A percentile compares a stretch with the other conserved stretches of the same genome.
phyloP scores from a whole-genome alignment of 1,284 basidiomycete genomes.

The Austroboletus novae-zelandiae region DNA sequence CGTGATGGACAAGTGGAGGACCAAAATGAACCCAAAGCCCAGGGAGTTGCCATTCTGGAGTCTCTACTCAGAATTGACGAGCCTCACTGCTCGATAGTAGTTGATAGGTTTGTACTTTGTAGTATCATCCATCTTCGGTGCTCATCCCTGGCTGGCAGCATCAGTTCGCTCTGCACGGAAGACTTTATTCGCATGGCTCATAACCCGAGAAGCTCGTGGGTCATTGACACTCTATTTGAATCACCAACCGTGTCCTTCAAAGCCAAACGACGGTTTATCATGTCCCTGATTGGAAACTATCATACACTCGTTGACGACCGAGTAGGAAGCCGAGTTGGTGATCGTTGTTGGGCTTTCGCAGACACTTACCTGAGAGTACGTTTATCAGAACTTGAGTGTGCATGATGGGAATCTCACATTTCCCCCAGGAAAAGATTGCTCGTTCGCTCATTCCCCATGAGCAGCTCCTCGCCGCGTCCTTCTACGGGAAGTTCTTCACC shows the following conservation, averaged over 20 bases:
- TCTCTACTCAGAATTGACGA: slow-evolving; percentile 68
- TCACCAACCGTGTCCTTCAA: slow-evolving; percentile 66
- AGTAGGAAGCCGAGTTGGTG: slow-evolving; percentile 85
- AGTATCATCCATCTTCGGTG: slow-evolving; percentile 1
- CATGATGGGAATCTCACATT: slow-evolving; percentile 9
- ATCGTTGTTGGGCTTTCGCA: slow-evolving; percentile 81
- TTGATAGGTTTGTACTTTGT: slow-evolving; percentile 55
- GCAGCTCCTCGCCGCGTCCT: slow-evolving; percentile 67
- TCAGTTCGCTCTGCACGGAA: slow-evolving; percentile 57
- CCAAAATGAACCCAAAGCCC: slow-evolving; percentile 65
- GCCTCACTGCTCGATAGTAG: slow-evolving; percentile 63
- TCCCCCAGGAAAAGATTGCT: slow-evolving; percentile 83
- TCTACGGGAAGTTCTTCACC: slow-evolving; percentile 85
- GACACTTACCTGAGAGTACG: slow-evolving; percentile 87
- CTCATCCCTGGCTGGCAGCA: slow-evolving; percentile 39
- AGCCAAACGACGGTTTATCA: slow-evolving; percentile 68
- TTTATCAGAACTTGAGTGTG: slow-evolving; percentile 5
- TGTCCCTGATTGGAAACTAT: slow-evolving; percentile 75
- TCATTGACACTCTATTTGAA: slow-evolving; percentile 78
- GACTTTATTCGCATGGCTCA: slow-evolving; percentile 68
- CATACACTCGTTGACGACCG: slow-evolving; percentile 80
- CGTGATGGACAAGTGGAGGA: slow-evolving; percentile 28
- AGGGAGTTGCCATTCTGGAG: slow-evolving; percentile 85
- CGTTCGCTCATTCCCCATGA: slow-evolving; percentile 73
- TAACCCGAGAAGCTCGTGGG: slow-evolving; percentile 72